These are phyloP conservation scores for Ogataea corticis DNA, from an alignment of 805 yeast species.

Conservation along the genomic window DNA sequence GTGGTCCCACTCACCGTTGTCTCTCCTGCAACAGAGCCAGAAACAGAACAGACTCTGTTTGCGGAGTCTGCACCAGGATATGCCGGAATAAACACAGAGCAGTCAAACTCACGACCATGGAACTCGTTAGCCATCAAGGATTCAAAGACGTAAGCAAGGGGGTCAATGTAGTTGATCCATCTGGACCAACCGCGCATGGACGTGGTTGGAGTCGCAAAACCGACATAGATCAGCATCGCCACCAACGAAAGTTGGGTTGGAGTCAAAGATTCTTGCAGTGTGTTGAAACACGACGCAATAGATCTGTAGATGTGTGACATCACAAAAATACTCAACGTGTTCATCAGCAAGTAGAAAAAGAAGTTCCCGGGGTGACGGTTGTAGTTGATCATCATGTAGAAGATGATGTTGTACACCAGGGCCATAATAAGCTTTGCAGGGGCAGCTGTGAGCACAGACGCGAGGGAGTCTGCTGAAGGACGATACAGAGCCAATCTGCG, in stretches of 20 bases:
- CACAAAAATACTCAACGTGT: conserved; percentile 42
- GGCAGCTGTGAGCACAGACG: conserved; percentile 55
- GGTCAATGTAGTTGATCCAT: conserved; percentile 52
- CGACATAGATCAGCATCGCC: conserved; percentile 54
- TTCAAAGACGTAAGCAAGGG: conserved; percentile 50
- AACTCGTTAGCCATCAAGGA: conserved; percentile 58
- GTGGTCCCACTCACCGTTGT: conserved; percentile 49
- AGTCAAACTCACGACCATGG: conserved; percentile 27
- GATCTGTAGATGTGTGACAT: conserved; percentile 56
- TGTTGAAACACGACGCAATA: conserved; percentile 48
- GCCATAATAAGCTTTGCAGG: conserved; percentile 48
- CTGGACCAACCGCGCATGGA: conserved; percentile 62
- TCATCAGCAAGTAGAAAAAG: conserved; percentile 50
- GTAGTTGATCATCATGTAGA: conserved; percentile 53
- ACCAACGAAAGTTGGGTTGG: conserved; percentile 54
- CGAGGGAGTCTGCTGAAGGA: conserved; percentile 59
- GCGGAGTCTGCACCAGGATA: conserved; percentile 41
- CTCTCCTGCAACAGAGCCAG: conserved; percentile 43
- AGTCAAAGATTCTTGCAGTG: conserved; percentile 55
- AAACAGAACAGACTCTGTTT: conserved; percentile 50
- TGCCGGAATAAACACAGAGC: neutral
- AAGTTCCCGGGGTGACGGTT: conserved; percentile 52
- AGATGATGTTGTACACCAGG: conserved; percentile 46
- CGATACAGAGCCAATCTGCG: conserved; percentile 54
- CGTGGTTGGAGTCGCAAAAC: conserved; percentile 57